Evolutionary conservation across 2,329 filamentous ascomycete genomes (phyloP), one percentile per base, ranked within the genome.

Genomic region (Aspergillus pseudoviridinutans): DNA sequence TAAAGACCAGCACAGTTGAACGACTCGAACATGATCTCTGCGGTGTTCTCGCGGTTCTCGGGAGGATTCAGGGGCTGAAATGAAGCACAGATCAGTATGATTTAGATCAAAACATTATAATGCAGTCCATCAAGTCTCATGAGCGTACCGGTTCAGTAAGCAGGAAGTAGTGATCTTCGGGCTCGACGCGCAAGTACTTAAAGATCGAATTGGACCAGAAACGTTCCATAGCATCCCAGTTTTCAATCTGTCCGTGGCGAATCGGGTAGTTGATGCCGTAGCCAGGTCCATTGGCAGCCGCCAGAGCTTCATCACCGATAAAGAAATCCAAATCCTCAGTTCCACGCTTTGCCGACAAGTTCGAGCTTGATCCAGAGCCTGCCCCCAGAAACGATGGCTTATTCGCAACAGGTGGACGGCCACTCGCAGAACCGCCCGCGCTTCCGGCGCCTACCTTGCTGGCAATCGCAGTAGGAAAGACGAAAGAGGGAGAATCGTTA

Each of bases 121-220:
- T 17, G 14, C 5, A 17, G 14, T 17, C 32, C 32, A 17, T 38
- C 14, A 17, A 6, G 24, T 24, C 20, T 47, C 44, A 25, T 47
- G 20, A 24, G 6, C 87, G 74, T 84, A 96, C 92, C 59, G 94
- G 94, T 75, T 99, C 94, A 60, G 94, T 99, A 59, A 99, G 87
- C 61, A 99, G 87, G 77, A 99, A 99, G 81, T 96, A 92, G 78
- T 99, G 94, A 74, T 99, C 94, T 79, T 99, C 94, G 29, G 94
- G 94, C 79, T 99, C 94, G 66, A 99, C 94, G 68, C 94, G 87
- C 54, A 99, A 84, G 73, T 99, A 99, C 77, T 99, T 99, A 86
- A 99, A 99, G 79, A 99, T 99, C 62, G 94, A 99, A 80, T 97
- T 97, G 66, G 95, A 97, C 94, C 94, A 99, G 80, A 97, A 99